phyloP scores from a whole-genome alignment of 2,329 filamentous ascomycete species.

The Penicillium sp. region DNA sequence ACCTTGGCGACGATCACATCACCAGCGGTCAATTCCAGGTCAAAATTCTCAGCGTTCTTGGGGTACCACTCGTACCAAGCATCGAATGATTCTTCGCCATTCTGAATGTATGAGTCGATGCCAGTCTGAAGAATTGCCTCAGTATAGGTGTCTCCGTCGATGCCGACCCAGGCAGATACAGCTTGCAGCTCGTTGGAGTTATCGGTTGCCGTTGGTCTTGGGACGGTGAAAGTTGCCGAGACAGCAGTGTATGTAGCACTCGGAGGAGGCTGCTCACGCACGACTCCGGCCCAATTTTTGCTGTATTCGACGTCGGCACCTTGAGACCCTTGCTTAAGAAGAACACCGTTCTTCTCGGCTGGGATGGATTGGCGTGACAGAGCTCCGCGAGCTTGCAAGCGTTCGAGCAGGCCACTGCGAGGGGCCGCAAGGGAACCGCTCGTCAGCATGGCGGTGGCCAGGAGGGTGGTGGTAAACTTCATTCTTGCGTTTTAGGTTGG shows the following conservation, averaged over 20 bases:
- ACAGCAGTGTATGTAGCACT: slow-evolving; percentile 51
- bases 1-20: slow-evolving; percentile 47
- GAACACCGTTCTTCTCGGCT: slow-evolving; percentile 14
- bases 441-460: slow-evolving; percentile 27
- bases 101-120: slow-evolving; percentile 56
- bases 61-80: slow-evolving; percentile 66
- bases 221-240: slow-evolving; percentile 53
- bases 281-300: slow-evolving; percentile 62
- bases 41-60: slow-evolving; percentile 57
- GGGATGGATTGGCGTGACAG: slow-evolving; percentile 30
- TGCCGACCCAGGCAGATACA: slow-evolving; percentile 61
- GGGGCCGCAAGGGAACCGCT: slow-evolving; percentile 31
- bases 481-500: slow-evolving; percentile 21
- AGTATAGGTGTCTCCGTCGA: slow-evolving; percentile 60
- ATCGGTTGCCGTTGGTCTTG: slow-evolving; percentile 48
- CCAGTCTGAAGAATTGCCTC: slow-evolving; percentile 60
- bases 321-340: slow-evolving; percentile 13
- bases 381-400: slow-evolving; percentile 30
- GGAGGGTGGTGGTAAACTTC: slow-evolving; percentile 27
- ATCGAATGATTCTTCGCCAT: slow-evolving; percentile 47
- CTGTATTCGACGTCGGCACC: slow-evolving; percentile 51
- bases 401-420: slow-evolving; percentile 28
- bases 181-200: slow-evolving; percentile 45
- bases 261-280: slow-evolving; percentile 46
- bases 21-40: slow-evolving; percentile 48